phyloP scores from a whole-genome alignment of 2,329 filamentous ascomycete species.

The Pyricularia grisea region DNA sequence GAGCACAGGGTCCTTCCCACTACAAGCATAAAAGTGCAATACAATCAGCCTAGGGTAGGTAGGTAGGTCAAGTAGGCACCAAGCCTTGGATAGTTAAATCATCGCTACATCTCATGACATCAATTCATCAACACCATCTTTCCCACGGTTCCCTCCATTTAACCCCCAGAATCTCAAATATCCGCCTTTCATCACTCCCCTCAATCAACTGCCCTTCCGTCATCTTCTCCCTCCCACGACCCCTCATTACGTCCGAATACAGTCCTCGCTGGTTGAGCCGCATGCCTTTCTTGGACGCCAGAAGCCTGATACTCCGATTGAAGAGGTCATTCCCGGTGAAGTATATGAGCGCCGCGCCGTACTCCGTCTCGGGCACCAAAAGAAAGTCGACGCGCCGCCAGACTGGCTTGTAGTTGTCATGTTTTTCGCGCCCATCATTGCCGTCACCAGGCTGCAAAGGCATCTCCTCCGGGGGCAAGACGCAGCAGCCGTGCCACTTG shows the following conservation, averaged over 20 bases:
- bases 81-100: too few relatives aligned
- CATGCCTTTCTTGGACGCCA: conserved; percentile 77
- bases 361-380: conserved; percentile 67
- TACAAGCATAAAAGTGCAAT: neutral
- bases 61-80: neutral
- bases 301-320: conserved; percentile 68
- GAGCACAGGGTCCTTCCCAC: neutral
- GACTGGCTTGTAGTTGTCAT: conserved; percentile 22
- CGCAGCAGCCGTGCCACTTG: conserved; percentile 85
- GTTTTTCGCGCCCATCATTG: conserved; percentile 12
- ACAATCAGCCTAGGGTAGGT: neutral
- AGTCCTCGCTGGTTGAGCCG: conserved; percentile 76
- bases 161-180: conserved; percentile 77
- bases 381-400: conserved; percentile 84
- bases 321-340: conserved; percentile 96
- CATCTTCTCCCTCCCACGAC: conserved; percentile 45
- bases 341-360: conserved; percentile 83
- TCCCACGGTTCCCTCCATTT: conserved; percentile 72
- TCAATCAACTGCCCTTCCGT: conserved; percentile 65
- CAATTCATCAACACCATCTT: conserved; percentile 56
- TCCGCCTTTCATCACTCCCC: conserved; percentile 63
- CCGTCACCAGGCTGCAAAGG: conserved; percentile 20
- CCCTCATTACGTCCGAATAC: conserved; percentile 60
- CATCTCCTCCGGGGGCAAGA: conserved; percentile 39
- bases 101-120: neutral